Evolutionary conservation across 257 asterid species (phyloP).

Genomic region (Lycium ferocissimum): DNA sequence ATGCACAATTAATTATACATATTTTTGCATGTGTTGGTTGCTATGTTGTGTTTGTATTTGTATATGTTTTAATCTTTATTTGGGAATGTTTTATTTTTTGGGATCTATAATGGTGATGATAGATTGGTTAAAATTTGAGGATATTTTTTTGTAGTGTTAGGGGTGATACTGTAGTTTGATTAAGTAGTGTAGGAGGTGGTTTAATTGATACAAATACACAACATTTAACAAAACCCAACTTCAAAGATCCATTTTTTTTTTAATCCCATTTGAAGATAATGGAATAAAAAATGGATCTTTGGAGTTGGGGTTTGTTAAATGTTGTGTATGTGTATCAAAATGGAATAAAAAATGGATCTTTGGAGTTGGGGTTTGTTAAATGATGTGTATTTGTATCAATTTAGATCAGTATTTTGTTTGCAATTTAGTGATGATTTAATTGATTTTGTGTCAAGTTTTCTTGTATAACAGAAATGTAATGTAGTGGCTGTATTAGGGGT

Average conservation of each 20-base stretch:
- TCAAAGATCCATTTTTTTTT: slow-evolving; percentile 7
- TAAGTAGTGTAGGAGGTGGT: too few relatives aligned
- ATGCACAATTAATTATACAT: not conserved
- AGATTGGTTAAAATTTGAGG: not conserved
- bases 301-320: not conserved
- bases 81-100: not conserved
- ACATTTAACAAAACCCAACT: not conserved
- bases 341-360: too few relatives aligned
- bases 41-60: not conserved
- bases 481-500: not conserved
- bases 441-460: not conserved
- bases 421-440: not conserved
- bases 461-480: not conserved
- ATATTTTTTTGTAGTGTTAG: too few relatives aligned
- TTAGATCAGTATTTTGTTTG: not conserved
- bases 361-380: not conserved
- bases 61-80: not conserved
- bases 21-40: not conserved
- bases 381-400: not conserved
- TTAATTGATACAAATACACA: not conserved
- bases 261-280: too few relatives aligned
- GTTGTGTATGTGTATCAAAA: not conserved
- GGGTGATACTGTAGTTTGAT: too few relatives aligned
- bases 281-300: too few relatives aligned
- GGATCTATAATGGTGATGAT: not conserved